Percentiles rank a stretch among this genome's conserved stretches.
Evolutionary conservation across 768 basidiomycete species (phyloP).

Genomic region (Podaxis sp.): DNA sequence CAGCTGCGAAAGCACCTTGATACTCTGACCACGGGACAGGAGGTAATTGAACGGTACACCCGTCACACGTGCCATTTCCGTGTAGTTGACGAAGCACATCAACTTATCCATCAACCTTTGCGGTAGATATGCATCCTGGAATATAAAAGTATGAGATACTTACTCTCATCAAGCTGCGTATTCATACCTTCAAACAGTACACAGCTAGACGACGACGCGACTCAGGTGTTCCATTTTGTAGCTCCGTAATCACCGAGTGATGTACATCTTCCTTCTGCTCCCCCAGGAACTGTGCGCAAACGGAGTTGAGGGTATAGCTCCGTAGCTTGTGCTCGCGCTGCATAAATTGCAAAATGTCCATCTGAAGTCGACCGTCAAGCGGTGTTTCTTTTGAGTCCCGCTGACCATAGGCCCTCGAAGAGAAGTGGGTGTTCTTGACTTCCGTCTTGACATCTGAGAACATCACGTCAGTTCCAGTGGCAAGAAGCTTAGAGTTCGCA

Average conservation of each 20-base stretch:
- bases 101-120: slow-evolving; percentile 95
- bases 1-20: slow-evolving; percentile 96
- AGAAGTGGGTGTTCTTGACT: slow-evolving; percentile 94
- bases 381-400: slow-evolving; percentile 93
- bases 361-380: slow-evolving; percentile 89
- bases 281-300: slow-evolving; percentile 95
- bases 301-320: slow-evolving; percentile 96
- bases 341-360: slow-evolving; percentile 97
- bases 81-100: slow-evolving; percentile 99
- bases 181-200: slow-evolving; percentile 88
- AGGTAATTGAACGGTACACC: slow-evolving; percentile 99
- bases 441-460: slow-evolving; percentile 67
- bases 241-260: slow-evolving; percentile 95
- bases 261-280: slow-evolving; percentile 99
- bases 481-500: not conserved
- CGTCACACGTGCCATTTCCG: slow-evolving; percentile 99
- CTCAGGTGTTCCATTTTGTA: slow-evolving; percentile 96
- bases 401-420: slow-evolving; percentile 95
- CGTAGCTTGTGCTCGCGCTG: slow-evolving; percentile 97
- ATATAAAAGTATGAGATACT: not conserved
- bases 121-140: slow-evolving; percentile 95
- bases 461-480: slow-evolving; percentile 4
- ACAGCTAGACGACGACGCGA: slow-evolving; percentile 91
- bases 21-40: slow-evolving; percentile 92
- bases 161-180: not conserved